Base-by-base conservation (phyloP, 371 early-diverging fungal species). In the Mortierella sp. region DNA sequence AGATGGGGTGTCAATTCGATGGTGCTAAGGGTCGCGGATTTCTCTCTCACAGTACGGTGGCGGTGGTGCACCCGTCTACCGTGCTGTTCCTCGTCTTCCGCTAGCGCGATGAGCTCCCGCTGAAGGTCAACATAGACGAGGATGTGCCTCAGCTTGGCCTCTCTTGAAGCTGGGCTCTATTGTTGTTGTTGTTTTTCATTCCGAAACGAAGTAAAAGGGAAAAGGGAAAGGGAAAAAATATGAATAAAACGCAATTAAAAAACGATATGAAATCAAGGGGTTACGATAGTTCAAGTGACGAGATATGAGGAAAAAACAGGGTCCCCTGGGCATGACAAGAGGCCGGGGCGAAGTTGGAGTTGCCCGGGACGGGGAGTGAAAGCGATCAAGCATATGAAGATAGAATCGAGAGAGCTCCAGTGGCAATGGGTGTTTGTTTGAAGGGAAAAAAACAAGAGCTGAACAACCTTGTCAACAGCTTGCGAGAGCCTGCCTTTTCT, bases 121-220 rank as follows among this genome's bases (percentile, higher is more conserved):
- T 86, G 86, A 24, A 71, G 69, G 70, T 86, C 82, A 28, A 86
- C 79, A 37, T 82, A 86, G 70, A 79, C 77, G 11, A 86, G 59
- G 72, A 86, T 72, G 55, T 81, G 79, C 67, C 50, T 79, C 74
- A 82, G 54, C n/a, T 82, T 86, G 50, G 81, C 82, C 57, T 86
- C 79, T 46, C 86, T 73, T 24, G 86, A 82, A 2, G 79, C 72
- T 37, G 82, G 86, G 79, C 79, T 86, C 86, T 82, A 69, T 72
- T 73, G 40, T 54, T 31, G 40, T 57, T 19, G 10, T 74, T 57
- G 31, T 59, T 40, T 40, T 21, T 6, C 69, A 50, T 28, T 26
- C 28, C 43, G 28, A 40, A 50, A 21, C 46, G 50, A 34, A 11
- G 55, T 50, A 70, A 57, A 59, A 44, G 34, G 37, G 51, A 37